Base-by-base conservation (phyloP, 306 rosid species). In the Luffa aegyptiaca region DNA sequence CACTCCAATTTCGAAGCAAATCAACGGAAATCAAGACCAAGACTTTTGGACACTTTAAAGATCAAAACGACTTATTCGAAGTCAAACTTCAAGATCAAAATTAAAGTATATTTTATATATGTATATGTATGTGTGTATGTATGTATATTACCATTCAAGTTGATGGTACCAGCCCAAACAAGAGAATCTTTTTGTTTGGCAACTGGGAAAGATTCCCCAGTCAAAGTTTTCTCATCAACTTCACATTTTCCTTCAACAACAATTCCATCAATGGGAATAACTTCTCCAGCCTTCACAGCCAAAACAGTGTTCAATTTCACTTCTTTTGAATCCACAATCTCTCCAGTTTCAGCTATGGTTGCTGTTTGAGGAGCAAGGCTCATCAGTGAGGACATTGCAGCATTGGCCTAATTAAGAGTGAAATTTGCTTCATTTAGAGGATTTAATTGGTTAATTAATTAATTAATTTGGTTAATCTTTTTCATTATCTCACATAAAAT, bases 151-250 rank as follows among this genome's bases (percentile, higher is more conserved):
- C 99, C 99, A 82, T 91, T 93, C 63, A 95, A 82, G 81, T 95
- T 95, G 80, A 91, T 87, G 58, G 99, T 95, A 56, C 97, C 99
- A 46, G 97, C 97, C 97, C 92, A 95, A 37, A 95, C 96, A 46
- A 61, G 84, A 5, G 99, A 93, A 55, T 89, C 91, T 71, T 83
- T 87, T 31, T 84, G 94, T 82, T 95, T 95, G 78, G 96, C 77
- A 26, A 90, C 99, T 26, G 97, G 99, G 77, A 87, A 89, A 21
- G 99, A 88, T 69, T 95, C 98, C 3, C 99, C 99, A 0, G 94
- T 93, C 41, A 95, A 86, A 44, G 90, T 85, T 81, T 93, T 93
- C 85, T 95, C 97, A 37, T 95, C 99, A 3, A 93, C 96, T 78
- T 95, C 99, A 61, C 94, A 88, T 49, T 82, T 81, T 13, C 99